Conservation (phyloP, 257 asterid genomes). For the Sherardia arvensis region DNA sequence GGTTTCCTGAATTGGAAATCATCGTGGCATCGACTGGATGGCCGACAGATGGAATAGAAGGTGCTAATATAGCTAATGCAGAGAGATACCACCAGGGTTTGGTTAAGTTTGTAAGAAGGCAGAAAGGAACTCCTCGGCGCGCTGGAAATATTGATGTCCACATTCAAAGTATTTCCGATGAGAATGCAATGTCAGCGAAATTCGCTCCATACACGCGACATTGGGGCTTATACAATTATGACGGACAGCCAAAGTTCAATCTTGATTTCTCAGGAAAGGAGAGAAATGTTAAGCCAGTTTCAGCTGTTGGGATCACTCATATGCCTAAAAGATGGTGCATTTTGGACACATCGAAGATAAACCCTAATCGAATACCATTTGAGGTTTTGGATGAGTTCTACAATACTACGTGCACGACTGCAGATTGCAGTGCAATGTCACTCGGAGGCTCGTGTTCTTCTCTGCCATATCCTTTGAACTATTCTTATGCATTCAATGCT, state of each 20-base stretch:
- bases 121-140: slow-evolving; percentile 50
- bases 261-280: slow-evolving; percentile 45
- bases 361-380: neutral
- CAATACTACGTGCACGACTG: slow-evolving; percentile 4
- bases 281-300: slow-evolving; percentile 21
- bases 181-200: no score
- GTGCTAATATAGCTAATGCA: slow-evolving; percentile 32
- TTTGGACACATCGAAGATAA: slow-evolving; percentile 9
- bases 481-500: slow-evolving; percentile 25
- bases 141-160: slow-evolving; percentile 31
- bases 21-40: slow-evolving; percentile 68
- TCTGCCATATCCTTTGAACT: neutral
- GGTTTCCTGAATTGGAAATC: slow-evolving; percentile 22
- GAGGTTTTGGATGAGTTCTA: neutral
- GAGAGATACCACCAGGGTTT: slow-evolving; percentile 48
- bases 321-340: slow-evolving; percentile 55
- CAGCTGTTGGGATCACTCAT: slow-evolving; percentile 38
- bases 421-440: slow-evolving; percentile 17
- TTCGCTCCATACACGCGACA: no score
- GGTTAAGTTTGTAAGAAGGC: slow-evolving; percentile 31
- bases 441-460: slow-evolving; percentile 20
- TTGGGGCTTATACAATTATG: slow-evolving; percentile 57
- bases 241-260: slow-evolving; percentile 55
- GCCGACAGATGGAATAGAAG: slow-evolving; percentile 62
- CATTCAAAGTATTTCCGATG: slow-evolving; percentile 52